Percentiles rank a stretch among this genome's conserved stretches.
Evolutionary conservation across 768 basidiomycete genomes (phyloP).

Genomic region (Xerocomellus chrysenteron): DNA sequence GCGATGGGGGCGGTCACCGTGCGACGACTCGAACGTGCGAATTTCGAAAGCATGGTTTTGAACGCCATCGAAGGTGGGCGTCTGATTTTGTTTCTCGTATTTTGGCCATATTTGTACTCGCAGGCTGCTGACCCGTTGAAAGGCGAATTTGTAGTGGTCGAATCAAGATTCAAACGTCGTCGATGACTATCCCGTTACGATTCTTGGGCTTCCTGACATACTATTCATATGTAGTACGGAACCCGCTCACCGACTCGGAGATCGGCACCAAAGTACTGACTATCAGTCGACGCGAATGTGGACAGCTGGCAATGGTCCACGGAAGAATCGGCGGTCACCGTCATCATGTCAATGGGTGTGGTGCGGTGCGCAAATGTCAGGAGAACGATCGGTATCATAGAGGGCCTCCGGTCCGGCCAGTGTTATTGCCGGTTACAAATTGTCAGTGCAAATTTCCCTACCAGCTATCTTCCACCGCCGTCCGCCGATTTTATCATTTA

Average conservation of each 20-base stretch:
- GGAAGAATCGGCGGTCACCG: neutral
- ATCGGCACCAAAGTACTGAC: neutral
- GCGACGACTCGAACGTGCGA: neutral
- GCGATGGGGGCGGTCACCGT: neutral
- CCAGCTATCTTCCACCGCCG: neutral
- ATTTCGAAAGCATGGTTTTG: neutral
- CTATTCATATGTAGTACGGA: neutral
- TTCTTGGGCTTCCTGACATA: neutral
- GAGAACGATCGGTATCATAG: neutral
- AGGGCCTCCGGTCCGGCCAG: neutral
- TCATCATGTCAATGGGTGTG: neutral
- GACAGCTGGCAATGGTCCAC: neutral
- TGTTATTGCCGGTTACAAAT: neutral
- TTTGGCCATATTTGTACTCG: neutral
- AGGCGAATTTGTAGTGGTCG: neutral
- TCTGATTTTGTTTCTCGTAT: neutral
- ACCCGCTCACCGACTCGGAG: too few species aligned
- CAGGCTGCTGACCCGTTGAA: neutral
- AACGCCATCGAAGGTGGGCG: neutral
- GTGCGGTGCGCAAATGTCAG: neutral
- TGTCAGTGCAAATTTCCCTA: neutral
- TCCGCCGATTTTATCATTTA: constrained; percentile 5
- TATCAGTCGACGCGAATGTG: neutral
- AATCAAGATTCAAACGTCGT: neutral
- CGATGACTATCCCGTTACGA: neutral